A percentile compares a stretch with the other conserved stretches of the same genome.
phyloP scores from a whole-genome alignment of 352 stramenopile species.

The Thalassiosira livingstoniorum region DNA sequence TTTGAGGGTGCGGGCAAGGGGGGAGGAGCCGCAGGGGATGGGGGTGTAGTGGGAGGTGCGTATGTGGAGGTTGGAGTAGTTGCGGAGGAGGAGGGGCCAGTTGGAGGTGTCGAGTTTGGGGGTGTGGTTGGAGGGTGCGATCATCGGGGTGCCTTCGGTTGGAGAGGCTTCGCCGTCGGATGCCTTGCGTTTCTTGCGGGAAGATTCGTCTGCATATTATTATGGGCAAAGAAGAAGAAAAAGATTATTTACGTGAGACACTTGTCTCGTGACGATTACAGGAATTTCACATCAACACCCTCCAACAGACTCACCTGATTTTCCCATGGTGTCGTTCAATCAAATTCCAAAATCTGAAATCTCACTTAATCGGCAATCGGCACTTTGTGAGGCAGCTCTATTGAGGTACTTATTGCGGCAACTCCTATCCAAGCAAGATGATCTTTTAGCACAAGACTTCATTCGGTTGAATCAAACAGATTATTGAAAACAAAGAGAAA shows the following conservation, averaged over 20 bases:
- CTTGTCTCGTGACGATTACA: background rate
- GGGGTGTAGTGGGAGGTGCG: constrained; percentile 99
- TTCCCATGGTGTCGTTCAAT: constrained; percentile 46
- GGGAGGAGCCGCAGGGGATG: constrained; percentile 95
- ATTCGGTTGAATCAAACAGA: background rate
- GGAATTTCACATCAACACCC: background rate
- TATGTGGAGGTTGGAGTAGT: constrained; percentile 98
- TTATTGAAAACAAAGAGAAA: too few relatives aligned
- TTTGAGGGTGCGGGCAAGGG: constrained; percentile 95
- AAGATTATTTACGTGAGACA: background rate
- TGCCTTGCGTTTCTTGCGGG: constrained; percentile 72
- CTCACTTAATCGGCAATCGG: background rate
- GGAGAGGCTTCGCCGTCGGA: constrained; percentile 36
- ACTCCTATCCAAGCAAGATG: too few relatives aligned
- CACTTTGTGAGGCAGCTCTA: too few relatives aligned
- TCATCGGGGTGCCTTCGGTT: constrained; percentile 61
- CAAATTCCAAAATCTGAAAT: constrained; percentile 11
- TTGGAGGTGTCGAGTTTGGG: constrained; percentile 96
- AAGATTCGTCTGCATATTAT: constrained; percentile 39
- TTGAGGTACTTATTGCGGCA: too few relatives aligned
- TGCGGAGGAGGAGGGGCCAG: constrained; percentile 99
- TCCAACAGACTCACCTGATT: constrained; percentile 54
- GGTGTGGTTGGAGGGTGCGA: constrained; percentile 82
- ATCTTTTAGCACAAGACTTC: too few relatives aligned
- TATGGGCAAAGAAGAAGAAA: background rate